Evolutionary conservation across 805 yeast species (phyloP).

Genomic region (Saccharomycopsis sp.): DNA sequence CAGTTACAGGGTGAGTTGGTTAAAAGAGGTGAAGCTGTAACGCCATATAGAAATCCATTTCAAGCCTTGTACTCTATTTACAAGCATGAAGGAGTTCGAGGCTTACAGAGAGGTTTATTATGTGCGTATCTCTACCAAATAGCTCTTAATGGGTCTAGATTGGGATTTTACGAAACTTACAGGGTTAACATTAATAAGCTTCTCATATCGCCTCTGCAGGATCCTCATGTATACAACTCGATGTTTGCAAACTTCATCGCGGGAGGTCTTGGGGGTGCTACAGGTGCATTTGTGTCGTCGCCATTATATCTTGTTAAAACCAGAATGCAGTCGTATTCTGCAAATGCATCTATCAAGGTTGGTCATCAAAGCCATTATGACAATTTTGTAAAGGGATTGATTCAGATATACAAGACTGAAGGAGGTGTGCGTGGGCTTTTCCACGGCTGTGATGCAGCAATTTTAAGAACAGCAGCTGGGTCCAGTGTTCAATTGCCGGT

Average conservation of each 20-base stretch:
- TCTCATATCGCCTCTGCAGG: conserved; percentile 34
- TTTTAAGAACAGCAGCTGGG: conserved; percentile 90
- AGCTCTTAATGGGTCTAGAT: conserved; percentile 87
- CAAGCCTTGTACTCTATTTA: conserved; percentile 74
- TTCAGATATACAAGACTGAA: conserved; percentile 53
- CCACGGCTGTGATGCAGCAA: conserved; percentile 92
- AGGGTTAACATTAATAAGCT: conserved; percentile 52
- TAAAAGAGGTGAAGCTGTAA: conserved; percentile 42
- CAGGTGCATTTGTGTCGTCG: conserved; percentile 86
- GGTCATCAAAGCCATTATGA: conserved; percentile 92
- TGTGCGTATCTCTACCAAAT: conserved; percentile 90
- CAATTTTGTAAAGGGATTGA: conserved; percentile 61
- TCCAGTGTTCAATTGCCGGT: conserved; percentile 93
- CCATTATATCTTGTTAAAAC: conserved; percentile 92
- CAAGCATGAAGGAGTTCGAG: conserved; percentile 78
- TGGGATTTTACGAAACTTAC: conserved; percentile 90
- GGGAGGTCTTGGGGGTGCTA: conserved; percentile 79
- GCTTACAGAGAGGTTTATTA: conserved; percentile 81
- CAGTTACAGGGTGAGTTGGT: conserved; percentile 91
- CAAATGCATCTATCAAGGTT: conserved; percentile 42
- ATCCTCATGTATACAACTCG: conserved; percentile 43
- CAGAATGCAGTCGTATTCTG: conserved; percentile 91
- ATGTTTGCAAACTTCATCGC: conserved; percentile 61
- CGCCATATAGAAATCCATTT: conserved; percentile 68
- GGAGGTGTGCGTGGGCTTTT: conserved; percentile 78